Evolutionary conservation across 2,329 filamentous ascomycete genomes (phyloP).

Genomic region (Scytalidium sp.): DNA sequence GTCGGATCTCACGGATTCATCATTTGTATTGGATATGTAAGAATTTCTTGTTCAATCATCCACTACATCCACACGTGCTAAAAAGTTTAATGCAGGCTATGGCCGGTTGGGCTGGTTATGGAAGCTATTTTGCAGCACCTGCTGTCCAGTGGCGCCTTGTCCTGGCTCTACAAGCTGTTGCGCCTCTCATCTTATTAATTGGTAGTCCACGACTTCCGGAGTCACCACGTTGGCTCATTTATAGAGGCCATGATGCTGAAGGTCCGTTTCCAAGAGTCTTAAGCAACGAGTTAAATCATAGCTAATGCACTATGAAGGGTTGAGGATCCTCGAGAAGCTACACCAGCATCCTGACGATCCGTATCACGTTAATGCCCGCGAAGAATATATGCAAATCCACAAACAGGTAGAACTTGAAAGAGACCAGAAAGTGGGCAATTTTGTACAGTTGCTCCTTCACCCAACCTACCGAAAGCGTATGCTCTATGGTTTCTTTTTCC

Average conservation of each 20-base stretch:
- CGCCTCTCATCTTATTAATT: constrained; percentile 19
- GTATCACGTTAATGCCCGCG: constrained; percentile 20
- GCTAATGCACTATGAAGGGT: constrained; percentile 12
- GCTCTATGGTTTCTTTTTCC: constrained; percentile 6
- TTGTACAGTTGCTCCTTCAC: constrained; percentile 1
- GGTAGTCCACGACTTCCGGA: constrained; percentile 23
- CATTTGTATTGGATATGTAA: constrained; percentile 20
- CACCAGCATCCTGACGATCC: constrained; percentile 19
- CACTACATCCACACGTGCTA: neutral
- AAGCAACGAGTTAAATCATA: constrained; percentile 11
- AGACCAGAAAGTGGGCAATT: neutral
- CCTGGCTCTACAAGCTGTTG: constrained; percentile 18
- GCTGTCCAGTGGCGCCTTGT: constrained; percentile 21
- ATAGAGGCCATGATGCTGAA: constrained; percentile 15
- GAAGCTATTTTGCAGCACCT: constrained; percentile 23
- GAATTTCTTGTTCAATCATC: neutral
- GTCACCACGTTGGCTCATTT: constrained; percentile 30
- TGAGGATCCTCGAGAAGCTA: constrained; percentile 18
- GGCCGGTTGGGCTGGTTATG: constrained; percentile 24
- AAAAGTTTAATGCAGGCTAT: neutral
- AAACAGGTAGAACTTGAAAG: constrained; percentile 26
- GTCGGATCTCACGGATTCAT: constrained; percentile 30
- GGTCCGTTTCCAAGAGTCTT: neutral
- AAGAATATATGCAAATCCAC: constrained; percentile 27
- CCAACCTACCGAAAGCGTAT: constrained; percentile 7